Conservation (phyloP, 163 green algal genomes). For the Scenedesmus sp. region DNA sequence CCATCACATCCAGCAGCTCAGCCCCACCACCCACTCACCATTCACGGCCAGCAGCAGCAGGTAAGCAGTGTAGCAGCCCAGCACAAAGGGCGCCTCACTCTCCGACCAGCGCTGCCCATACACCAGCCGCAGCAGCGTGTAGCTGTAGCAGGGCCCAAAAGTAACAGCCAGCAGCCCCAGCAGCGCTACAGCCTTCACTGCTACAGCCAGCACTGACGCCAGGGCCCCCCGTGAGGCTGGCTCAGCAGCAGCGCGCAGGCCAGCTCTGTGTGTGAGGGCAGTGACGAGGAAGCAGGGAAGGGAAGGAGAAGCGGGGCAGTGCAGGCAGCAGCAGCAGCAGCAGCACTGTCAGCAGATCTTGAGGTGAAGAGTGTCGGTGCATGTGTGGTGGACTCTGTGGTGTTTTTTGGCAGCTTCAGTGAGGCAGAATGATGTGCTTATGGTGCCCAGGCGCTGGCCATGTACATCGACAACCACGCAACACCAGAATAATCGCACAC, state of each 20-base stretch:
- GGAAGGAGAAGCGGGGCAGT: neutral
- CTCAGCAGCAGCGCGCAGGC: slow-evolving; percentile 1
- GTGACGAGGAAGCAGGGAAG: neutral
- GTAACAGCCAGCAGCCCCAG: slow-evolving; percentile 76
- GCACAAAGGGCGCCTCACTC: slow-evolving; percentile 77
- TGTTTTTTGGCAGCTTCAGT: neutral
- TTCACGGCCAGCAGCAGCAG: slow-evolving; percentile 86
- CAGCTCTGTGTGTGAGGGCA: slow-evolving; percentile 16
- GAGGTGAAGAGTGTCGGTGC: too few species aligned
- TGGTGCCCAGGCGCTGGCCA: too few species aligned
- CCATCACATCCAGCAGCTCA: neutral
- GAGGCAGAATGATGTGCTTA: neutral
- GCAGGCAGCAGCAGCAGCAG: neutral
- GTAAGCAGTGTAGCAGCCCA: slow-evolving; percentile 85
- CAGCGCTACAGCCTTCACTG: slow-evolving; percentile 70
- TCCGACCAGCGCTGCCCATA: slow-evolving; percentile 82
- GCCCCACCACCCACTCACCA: slow-evolving; percentile 52
- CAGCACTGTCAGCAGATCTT: neutral
- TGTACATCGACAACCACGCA: neutral
- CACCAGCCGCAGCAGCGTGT: slow-evolving; percentile 77
- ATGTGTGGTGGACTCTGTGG: neutral
- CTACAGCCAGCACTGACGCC: slow-evolving; percentile 60
- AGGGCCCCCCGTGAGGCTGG: slow-evolving; percentile 47
- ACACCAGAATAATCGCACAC: too few species aligned
- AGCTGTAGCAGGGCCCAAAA: slow-evolving; percentile 87